Evolutionary conservation across 2,329 filamentous ascomycete species (phyloP), one percentile per base, ranked within the genome.

Genomic region (Aspergillus fructus): DNA sequence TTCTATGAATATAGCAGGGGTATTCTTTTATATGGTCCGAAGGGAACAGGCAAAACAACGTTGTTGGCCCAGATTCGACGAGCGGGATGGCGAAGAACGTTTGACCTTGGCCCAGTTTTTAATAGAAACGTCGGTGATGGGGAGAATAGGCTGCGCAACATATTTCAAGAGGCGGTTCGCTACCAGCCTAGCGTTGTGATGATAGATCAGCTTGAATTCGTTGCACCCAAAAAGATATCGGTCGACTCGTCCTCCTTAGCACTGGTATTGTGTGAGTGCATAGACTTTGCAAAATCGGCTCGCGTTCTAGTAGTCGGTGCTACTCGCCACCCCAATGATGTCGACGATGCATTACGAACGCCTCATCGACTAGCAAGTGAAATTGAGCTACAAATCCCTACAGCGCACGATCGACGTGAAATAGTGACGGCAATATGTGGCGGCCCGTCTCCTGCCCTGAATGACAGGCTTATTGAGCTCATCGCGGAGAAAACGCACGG

Each of bases 11-110:
- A 68, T 65, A 74, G 64, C 76, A 83, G 83, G 52, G 86, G 85
- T 0, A 82, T 94, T 37, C 81, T 94, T 23, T 79, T 97, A 4
- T 88, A 96, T 70, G 93, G 93, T 13, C 87, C 90, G 17, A 85
- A 85, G 60, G 93, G 93, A 11, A 96, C 90, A 0, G 93, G 93
- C 23, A 97, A 97, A 76, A 89, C 86, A 0, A 81, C 89, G 62
- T 78, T 97, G 0, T 77, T 97, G 1, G 73, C 88, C 15, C 83
- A 84, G 33, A 79, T 97, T 19, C 83, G 86, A 8, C 81, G 79
- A 6, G 84, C 86, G 0, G 82, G 81, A 57, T 96, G 91, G 90
- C 85, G 84, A 21, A 84, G 83, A 41, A 85, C 92, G 1, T 82
- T 89, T 62, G 82, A 62, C 51, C 65, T 75, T 49, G 70, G 71